Base-by-base conservation (phyloP, 2,329 filamentous ascomycete genomes). In the Hypomyces rosellus region DNA sequence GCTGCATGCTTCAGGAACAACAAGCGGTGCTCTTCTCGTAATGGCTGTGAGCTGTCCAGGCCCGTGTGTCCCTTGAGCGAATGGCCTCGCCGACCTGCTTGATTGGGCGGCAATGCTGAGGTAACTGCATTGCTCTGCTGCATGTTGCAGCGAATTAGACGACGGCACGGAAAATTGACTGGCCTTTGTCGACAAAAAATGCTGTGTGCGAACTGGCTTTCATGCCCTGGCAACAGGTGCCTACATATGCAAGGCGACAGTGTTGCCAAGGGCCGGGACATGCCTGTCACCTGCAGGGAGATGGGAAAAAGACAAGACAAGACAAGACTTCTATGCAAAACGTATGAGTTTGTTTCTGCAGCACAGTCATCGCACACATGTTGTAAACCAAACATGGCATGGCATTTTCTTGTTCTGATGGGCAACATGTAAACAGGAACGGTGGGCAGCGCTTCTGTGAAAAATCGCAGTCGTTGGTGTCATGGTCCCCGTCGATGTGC, bases 71-170 rank as follows among this genome's bases (percentile, higher is more conserved):
- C 43, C 18, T 18, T 46, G 30, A 46, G 30, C 34, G 16, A 36
- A 34, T 40, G 18, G 41, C 22, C 33, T 41, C 22, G 15, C 22
- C 15, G 38, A 15, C 36, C 36, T 52, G 42, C 41, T 52, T 46
- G 33, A 49, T 52, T 49, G 50, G 47, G 47, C 22, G 42, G 30
- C 37, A 9, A 22, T 30, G 49, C 34, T 30, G 42, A 52, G 37
- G 42, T 16, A 48, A 37, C 16, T 42, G 37, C 50, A 52, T 38
- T 38, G 13, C 18, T 11, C 8, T 30, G 41, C 22, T 46, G 39
- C 37, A 38, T 42, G 36, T 20, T 20, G 45, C 36, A 38, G 36
- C 16, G 14, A 38, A 38, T 38, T n/a, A 38, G 36, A 38, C 13
- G n/a, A 16, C 2, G 8, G 25, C 6, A 30, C 9, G 6, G 25